Evolutionary conservation across 2,329 filamentous ascomycete species (phyloP).

Genomic region (Phyllosticta citriasiana): DNA sequence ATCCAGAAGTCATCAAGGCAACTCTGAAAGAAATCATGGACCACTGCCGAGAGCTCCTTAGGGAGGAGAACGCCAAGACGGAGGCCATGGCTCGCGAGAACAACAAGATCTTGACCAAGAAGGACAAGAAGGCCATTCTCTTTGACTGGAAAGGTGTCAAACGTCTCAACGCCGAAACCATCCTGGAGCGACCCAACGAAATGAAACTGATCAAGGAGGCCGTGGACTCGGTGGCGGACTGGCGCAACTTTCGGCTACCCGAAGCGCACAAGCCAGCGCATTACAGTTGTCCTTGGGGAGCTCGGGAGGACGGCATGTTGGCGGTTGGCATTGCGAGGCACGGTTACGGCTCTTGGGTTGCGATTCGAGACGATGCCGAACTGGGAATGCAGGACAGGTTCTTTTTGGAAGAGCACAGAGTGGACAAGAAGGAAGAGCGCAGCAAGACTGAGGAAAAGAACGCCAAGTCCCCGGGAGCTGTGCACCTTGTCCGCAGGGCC

Average conservation of each 20-base stretch:
- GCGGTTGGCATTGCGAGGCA: constrained; percentile 87
- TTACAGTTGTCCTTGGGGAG: constrained; percentile 87
- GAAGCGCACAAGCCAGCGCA: constrained; percentile 88
- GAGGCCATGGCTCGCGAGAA: constrained; percentile 56
- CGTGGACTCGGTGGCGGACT: constrained; percentile 55
- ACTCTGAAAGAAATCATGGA: constrained; percentile 72
- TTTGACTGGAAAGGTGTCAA: constrained; percentile 92
- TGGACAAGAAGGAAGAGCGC: constrained; percentile 92
- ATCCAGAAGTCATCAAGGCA: constrained; percentile 65
- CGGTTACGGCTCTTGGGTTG: constrained; percentile 90
- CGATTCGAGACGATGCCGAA: constrained; percentile 85
- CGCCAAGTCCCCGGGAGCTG: constrained; percentile 89
- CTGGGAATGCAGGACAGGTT: constrained; percentile 82
- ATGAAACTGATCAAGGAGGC: constrained; percentile 74
- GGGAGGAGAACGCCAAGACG: constrained; percentile 59
- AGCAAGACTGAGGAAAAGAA: constrained; percentile 59
- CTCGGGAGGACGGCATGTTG: constrained; percentile 93
- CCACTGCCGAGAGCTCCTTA: constrained; percentile 57
- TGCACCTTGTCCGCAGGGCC: constrained; percentile 87
- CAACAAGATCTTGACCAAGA: constrained; percentile 81
- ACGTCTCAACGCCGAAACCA: constrained; percentile 90
- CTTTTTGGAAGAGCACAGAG: constrained; percentile 94
- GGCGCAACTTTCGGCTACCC: constrained; percentile 70
- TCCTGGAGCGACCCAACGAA: constrained; percentile 82
- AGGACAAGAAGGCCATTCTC: constrained; percentile 92